Evolutionary conservation across 2,329 filamentous ascomycete species (phyloP), one percentile per base, ranked within the genome.

Genomic region (Paecilomyces sp.): DNA sequence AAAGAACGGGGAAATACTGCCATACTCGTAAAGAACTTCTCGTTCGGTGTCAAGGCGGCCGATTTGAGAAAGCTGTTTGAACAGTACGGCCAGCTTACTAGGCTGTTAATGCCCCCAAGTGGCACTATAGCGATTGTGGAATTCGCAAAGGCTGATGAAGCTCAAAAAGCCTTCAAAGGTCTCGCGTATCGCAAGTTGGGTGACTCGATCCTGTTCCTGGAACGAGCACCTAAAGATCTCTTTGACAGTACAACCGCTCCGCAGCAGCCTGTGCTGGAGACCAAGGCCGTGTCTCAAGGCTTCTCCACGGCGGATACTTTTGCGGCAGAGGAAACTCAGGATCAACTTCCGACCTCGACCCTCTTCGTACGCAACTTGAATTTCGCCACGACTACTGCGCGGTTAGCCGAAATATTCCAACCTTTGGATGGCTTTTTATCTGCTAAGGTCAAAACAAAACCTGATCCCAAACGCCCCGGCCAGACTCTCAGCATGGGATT

Each of bases 401-500:
- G 85, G 61, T 81, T 99, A 65, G 85, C 85, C 7, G 88, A 92
- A 68, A 83, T 86, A 25, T 97, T 97, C 78, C 83, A 85, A 63
- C 83, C 90, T 58, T 80, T 97, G 58, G 89, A 92, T 67, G 94
- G 94, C 57, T 97, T 97, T 75, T 81, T 94, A 64, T 91, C 90
- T 60, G 93, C 92, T 30, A 85, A 86, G 64, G 92, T 99, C 65
- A 97, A 97, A 79, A 97, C 91, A 25, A 96, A 95, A 78, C 85
- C 87, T 47, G 92, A 99, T 71, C 85, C 92, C n/a, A 97, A 96
- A 80, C 90, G 89, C 70, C 88, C 90, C 18, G 91, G 90, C 8
- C 88, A 96, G 74, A 84, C 89, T 3, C 85, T 99, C 58, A 97
- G 92, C 72, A 97, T 97, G 92, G 94, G 94, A 41, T 99, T 96